Evolutionary conservation across 352 stramenopile species (phyloP), one percentile per base, ranked within the genome.

Genomic region (Phytophthora sojae): DNA sequence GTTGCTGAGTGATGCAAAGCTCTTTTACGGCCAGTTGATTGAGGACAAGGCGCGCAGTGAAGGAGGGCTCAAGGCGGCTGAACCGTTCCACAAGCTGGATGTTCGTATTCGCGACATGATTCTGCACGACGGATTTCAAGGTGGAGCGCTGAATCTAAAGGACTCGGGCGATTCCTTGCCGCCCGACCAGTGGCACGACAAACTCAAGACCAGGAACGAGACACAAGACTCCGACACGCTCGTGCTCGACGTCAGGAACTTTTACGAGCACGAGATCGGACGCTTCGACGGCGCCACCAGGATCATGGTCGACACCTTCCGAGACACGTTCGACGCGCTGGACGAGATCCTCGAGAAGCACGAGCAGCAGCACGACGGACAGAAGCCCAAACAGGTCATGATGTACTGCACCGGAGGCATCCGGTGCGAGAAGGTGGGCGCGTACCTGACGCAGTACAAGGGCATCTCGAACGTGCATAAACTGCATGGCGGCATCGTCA

Each of bases 71-170:
- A 71, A 62, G 17, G 2, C 56, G 30, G 44, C 61, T 12, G 57
- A 82, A 39, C 79, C 68, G 32, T 96, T 85, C 79, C 83, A 69
- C 66, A 91, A 71, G 67, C 79, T 98, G 53, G 92, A 98, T 59
- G 81, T 98, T 35, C 82, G 93, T 23, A 89, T 97, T 2, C 83
- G 95, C 21, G 57, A 58, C 17, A 91, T 98, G 67, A 89, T 98
- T 44, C 93, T 98, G 14, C 87, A 91, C 17, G 93, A 98, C 81
- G 94, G 91, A 25, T 85, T 89, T 52, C 72, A 66, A 14, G 29
- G 23, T 29, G 49, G 45, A 35, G 9, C 30, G 12, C 23, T 61
- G 6, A 54, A 47, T 52, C 2, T 67, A 14, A 58, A 81, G 51
- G 42, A 76, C 8, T 58, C 51, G 0, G 44, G 59, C 0, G 4